Conservation (phyloP, 306 rosid genomes). For the Gleditsia sinensis region DNA sequence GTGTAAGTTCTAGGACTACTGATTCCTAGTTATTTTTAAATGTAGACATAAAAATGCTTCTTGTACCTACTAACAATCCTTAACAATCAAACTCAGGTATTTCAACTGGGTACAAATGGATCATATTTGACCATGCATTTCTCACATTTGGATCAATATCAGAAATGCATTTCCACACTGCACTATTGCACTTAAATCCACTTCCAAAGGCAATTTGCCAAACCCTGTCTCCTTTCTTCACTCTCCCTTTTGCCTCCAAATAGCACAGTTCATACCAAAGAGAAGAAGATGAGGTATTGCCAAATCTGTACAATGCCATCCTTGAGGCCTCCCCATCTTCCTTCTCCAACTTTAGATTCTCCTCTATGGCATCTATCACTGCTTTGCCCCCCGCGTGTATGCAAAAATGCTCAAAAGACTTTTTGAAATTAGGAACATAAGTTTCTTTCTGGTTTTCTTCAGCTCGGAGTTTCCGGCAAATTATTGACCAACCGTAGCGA, state of each 20-base stretch:
- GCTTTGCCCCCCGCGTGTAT: conserved; percentile 81
- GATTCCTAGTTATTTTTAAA: not conserved
- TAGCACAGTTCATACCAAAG: conserved; percentile 66
- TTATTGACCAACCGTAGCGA: conserved; percentile 41
- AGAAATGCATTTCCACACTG: conserved; percentile 65
- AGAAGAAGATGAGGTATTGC: conserved; percentile 74
- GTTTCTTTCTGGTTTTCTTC: conserved; percentile 27
- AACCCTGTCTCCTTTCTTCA: conserved; percentile 60
- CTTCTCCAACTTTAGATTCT: conserved; percentile 53
- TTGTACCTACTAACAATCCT: conserved; percentile 15
- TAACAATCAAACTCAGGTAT: conserved; percentile 37
- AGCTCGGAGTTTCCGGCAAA: conserved; percentile 41
- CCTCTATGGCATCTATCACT: conserved; percentile 61
- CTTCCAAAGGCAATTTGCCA: conserved; percentile 83
- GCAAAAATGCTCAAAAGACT: conserved; percentile 72
- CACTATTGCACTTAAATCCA: conserved; percentile 77
- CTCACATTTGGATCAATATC: conserved; percentile 49
- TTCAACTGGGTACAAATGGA: conserved; percentile 57
- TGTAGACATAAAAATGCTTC: conserved; percentile 6
- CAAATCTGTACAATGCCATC: conserved; percentile 79
- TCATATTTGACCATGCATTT: conserved; percentile 72
- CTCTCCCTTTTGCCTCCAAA: conserved; percentile 68
- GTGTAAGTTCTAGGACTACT: no score
- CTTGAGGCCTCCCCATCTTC: conserved; percentile 74
- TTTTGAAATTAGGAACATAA: conserved; percentile 61